Evolutionary conservation across 495 filamentous ascomycete genomes (phyloP).

Genomic region (Xylaria longipes): DNA sequence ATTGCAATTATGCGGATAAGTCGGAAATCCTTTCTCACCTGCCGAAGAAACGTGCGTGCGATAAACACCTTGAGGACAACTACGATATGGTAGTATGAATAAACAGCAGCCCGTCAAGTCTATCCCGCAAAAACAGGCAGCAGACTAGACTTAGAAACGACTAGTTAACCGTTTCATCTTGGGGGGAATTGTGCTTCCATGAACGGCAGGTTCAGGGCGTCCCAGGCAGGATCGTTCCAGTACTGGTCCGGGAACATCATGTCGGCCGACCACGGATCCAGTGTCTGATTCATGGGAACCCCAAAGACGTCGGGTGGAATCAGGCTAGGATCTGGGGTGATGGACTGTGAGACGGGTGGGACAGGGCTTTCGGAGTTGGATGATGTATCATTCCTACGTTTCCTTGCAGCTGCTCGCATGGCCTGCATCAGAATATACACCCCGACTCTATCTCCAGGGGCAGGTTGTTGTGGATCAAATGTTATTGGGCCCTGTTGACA

Average conservation of each 20-base stretch:
- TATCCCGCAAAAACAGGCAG: background rate
- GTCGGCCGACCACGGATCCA: constrained; percentile 1
- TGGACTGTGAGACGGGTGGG: background rate
- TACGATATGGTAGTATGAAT: background rate
- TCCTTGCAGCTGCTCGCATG: background rate
- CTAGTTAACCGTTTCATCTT: background rate
- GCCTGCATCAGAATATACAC: constrained; percentile 2
- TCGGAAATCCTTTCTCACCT: background rate
- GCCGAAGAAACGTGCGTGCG: background rate
- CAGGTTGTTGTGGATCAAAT: constrained; percentile 13
- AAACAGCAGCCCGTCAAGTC: background rate
- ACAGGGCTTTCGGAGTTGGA: background rate
- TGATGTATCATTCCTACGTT: background rate
- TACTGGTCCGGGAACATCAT: constrained; percentile 14
- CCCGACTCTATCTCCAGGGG: background rate
- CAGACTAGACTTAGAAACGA: background rate
- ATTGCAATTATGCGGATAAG: background rate
- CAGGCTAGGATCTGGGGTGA: background rate
- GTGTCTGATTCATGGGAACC: background rate
- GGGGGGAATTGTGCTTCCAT: constrained; percentile 2
- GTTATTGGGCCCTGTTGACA: constrained; percentile 32
- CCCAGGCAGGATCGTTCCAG: constrained; percentile 18
- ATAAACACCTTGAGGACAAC: background rate
- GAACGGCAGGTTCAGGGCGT: constrained; percentile 14
- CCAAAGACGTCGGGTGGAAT: background rate